A percentile compares a stretch with the other conserved stretches of the same genome.
phyloP scores from a whole-genome alignment of 768 basidiomycete species.

The Termitomyces sp. region DNA sequence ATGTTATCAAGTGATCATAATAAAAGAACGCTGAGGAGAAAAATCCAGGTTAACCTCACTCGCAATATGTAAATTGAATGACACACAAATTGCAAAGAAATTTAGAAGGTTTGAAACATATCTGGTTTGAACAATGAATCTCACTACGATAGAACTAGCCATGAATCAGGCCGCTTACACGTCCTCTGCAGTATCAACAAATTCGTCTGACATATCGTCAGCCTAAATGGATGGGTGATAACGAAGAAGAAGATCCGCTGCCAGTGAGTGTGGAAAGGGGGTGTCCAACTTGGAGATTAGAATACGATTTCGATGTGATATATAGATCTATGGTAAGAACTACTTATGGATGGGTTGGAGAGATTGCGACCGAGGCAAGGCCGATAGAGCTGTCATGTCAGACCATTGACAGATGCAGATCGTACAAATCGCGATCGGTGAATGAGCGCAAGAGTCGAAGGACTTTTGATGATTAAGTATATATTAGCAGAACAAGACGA shows the following conservation, averaged over 20 bases:
- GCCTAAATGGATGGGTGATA: background rate
- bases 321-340: background rate
- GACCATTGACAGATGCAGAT: background rate
- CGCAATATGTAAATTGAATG: background rate
- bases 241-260: background rate
- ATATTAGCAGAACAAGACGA: too few species aligned
- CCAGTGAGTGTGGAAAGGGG: background rate
- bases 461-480: too few species aligned
- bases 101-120: conserved; percentile 25
- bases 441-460: too few species aligned
- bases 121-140: conserved; percentile 6
- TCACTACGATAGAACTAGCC: conserved; percentile 1
- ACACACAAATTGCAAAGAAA: conserved; percentile 28
- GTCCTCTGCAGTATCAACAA: conserved; percentile 1
- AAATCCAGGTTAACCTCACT: background rate
- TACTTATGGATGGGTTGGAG: background rate
- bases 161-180: background rate
- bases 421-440: background rate
- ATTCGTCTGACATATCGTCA: conserved; percentile 21
- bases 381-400: background rate
- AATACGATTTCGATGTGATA: background rate
- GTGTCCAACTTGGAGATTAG: background rate
- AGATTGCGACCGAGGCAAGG: background rate
- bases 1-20: conserved; percentile 35
- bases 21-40: conserved; percentile 26